Evolutionary conservation across 495 filamentous ascomycete species (phyloP).

Genomic region (Xylaria sp.): DNA sequence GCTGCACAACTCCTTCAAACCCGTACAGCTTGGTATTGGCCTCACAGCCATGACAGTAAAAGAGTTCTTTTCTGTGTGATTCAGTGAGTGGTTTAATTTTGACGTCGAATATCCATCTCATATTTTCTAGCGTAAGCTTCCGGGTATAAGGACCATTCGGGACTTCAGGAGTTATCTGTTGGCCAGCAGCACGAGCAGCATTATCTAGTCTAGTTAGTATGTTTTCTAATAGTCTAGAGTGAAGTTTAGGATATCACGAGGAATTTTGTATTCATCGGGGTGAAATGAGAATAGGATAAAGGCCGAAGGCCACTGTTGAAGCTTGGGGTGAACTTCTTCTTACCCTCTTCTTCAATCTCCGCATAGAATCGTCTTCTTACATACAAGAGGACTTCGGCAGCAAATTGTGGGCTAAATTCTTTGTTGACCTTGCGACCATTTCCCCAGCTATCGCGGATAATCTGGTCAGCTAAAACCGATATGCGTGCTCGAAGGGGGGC

Average conservation of each 20-base stretch:
- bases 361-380: constrained; percentile 68
- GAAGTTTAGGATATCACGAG: not conserved
- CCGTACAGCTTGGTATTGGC: constrained; percentile 67
- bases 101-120: constrained; percentile 83
- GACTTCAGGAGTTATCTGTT: constrained; percentile 49
- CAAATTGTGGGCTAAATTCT: constrained; percentile 68
- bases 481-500: constrained; percentile 66
- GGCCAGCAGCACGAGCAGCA: constrained; percentile 51
- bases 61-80: constrained; percentile 67
- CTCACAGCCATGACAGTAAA: constrained; percentile 75
- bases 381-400: constrained; percentile 67
- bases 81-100: constrained; percentile 74
- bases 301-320: not conserved
- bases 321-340: not conserved
- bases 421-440: constrained; percentile 62
- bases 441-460: constrained; percentile 65
- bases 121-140: constrained; percentile 76
- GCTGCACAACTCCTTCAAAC: constrained; percentile 79
- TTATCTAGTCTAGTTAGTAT: constrained; percentile 36
- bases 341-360: constrained; percentile 50
- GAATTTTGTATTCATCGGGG: not conserved
- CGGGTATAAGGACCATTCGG: constrained; percentile 61
- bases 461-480: constrained; percentile 66
- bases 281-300: not conserved
- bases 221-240: not conserved